Conservation (phyloP, 768 basidiomycete genomes). For the Crepidotus variabilis region DNA sequence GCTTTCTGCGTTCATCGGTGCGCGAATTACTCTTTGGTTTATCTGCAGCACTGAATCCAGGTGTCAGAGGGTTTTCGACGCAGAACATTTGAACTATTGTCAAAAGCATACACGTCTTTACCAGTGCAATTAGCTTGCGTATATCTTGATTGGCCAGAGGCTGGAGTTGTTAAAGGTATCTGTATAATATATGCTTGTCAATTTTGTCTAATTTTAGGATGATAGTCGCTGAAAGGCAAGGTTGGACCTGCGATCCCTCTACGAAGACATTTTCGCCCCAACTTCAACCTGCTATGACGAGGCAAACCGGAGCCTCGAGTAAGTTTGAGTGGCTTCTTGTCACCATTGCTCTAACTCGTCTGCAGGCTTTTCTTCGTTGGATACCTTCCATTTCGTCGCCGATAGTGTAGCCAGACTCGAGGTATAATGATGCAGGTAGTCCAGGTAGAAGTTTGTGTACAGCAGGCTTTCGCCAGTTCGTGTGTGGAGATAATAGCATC, state of each 20-base stretch:
- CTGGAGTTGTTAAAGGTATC: conserved; percentile 35
- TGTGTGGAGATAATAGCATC: no score
- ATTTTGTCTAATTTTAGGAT: neutral
- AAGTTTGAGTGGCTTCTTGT: neutral
- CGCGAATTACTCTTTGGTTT: conserved; percentile 14
- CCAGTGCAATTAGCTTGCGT: conserved; percentile 47
- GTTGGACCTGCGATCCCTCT: conserved; percentile 51
- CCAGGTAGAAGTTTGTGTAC: neutral
- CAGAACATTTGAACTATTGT: conserved; percentile 51
- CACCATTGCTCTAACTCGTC: neutral
- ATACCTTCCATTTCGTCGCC: conserved; percentile 46
- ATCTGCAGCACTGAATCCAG: neutral
- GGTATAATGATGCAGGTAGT: conserved; percentile 13
- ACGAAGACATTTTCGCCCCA: conserved; percentile 42
- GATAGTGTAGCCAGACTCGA: conserved; percentile 53
- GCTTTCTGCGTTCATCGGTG: conserved; percentile 50
- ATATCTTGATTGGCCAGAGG: conserved; percentile 50
- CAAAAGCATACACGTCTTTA: conserved; percentile 64
- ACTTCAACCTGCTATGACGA: neutral
- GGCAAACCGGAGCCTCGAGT: conserved; percentile 8
- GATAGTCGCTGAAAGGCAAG: conserved; percentile 37
- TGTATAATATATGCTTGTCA: conserved; percentile 5
- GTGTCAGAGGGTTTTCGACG: conserved; percentile 53
- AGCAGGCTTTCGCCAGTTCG: neutral
- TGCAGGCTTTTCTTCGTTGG: conserved; percentile 40